Percentiles rank a stretch among this genome's conserved stretches.
phyloP scores from a whole-genome alignment of 23 red algal genomes.

The Gracilaria vermiculophylla region DNA sequence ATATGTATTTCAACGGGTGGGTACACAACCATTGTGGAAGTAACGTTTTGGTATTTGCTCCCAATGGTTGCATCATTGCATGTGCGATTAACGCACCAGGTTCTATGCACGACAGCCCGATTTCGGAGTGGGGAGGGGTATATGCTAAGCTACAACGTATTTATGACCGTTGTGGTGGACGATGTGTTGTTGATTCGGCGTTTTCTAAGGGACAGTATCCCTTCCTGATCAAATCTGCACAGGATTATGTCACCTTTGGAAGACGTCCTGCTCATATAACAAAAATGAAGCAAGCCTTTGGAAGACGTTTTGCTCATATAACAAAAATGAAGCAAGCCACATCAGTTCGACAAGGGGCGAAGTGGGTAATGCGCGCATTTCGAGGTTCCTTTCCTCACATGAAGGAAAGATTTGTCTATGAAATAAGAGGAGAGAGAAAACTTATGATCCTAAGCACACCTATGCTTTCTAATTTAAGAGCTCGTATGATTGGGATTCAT shows the following conservation, averaged over 20 bases:
- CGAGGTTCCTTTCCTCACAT: not conserved
- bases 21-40: constrained; percentile 1
- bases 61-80: not conserved
- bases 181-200: not conserved
- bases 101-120: not conserved
- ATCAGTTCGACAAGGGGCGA: not conserved
- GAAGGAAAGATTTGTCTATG: not conserved
- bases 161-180: not conserved
- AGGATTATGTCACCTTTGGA: not conserved
- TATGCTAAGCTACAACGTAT: not conserved
- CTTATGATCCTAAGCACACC: not conserved
- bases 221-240: constrained; percentile 10
- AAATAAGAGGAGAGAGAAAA: constrained; percentile 4
- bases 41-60: constrained; percentile 8
- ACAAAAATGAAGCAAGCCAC: constrained; percentile 1
- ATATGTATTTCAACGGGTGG: constrained; percentile 30
- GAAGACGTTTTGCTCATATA: too few relatives aligned
- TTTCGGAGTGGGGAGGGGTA: not conserved
- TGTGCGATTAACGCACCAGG: constrained; percentile 11
- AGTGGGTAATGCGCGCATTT: not conserved
- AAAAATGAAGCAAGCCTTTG: too few relatives aligned
- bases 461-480: not conserved
- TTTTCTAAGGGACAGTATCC: not conserved
- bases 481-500: constrained; percentile 27
- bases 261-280: too few relatives aligned